Evolutionary conservation across 2,329 filamentous ascomycete species (phyloP), one percentile per base, ranked within the genome.

Genomic region (Penicillium sclerotiorum): DNA sequence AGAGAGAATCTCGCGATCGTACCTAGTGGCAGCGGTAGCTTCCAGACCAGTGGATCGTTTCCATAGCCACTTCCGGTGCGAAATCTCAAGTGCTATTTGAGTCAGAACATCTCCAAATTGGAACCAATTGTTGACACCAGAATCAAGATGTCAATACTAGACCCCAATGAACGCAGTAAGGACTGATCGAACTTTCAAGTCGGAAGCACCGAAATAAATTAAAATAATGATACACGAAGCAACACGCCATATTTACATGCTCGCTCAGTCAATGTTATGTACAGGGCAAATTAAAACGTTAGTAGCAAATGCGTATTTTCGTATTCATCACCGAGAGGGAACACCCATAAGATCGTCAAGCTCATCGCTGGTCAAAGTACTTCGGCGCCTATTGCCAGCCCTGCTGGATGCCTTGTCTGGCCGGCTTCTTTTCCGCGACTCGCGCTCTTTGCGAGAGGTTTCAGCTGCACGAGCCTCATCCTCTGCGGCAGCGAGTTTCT

Each of bases 281-380:
- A 61, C 60, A 61, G 28, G 52, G 23, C 37, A 50, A 21, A 50
- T 54, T 48, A 52, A 17, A 47, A 32, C 46, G n/a, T n/a, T n/a
- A 38, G 49, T 53, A 53, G 25, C 15, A 33, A 23, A 15, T 33
- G 28, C 20, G 27, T 20, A 36, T 15, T 38, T 36, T 36, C 52
- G 46, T 43, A 47, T 53, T 47, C 53, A 46, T 58, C 42, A 57
- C 45, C 56, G 56, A 36, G 57, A 56, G 47, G 50, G 51, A 32
- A 63, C 61, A 13, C 69, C 66, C 65, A 74, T 64, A 46, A 74
- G 57, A 49, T 70, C 68, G 15, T 72, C 74, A 37, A 77, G 60
- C 55, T 77, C 74, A 41, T 74, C 71, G 35, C 62, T 70, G n/a
- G 70, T 75, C 20, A 77, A 61, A 22, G 74, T 77, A 48, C 74